Evolutionary conservation across 176 grass and related monocot genomes (phyloP), one percentile per base, ranked within the genome.

Genomic region (Saccharum spontaneum): DNA sequence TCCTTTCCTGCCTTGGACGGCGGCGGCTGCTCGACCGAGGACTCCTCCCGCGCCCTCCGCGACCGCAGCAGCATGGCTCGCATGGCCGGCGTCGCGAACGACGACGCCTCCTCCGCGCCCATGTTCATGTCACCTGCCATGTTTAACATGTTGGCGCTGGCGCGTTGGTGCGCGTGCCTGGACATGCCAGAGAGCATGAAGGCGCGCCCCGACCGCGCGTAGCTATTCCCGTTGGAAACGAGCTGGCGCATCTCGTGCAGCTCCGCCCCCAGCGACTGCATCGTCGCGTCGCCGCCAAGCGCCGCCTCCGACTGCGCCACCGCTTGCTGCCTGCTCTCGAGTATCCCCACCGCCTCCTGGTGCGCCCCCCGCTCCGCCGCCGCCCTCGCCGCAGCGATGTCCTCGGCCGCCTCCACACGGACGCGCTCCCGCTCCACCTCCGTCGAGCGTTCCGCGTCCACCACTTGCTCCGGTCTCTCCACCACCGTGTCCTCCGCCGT

Each of bases 351-450:
- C 7, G 90, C 90, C 24, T 85, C 77, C 33, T 44, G 50, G 81
- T 72, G 60, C 65, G 38, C 50, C 0, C 86, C 90, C 0, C 65
- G 75, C 57, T 91, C 86, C 3, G 90, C 90, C 1, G 90, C 90
- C 0, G 55, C 82, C 52, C 82, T 83, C 41, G 90, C 90, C 45
- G 67, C 77, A 1, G 86, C 75, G 70, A 88, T 91, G 76, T 76
- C 86, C 24, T 88, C 85, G 13, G 77, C 41, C 4, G 90, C 82
- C 43, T 88, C 79, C 17, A 88, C 62, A 3, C 90, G 82, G 16
- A 82, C 17, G 23, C 26, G 59, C 82, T 91, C 90, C 67, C 86
- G 64, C 24, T 75, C 86, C 16, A 91, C 90, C 62, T 91, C 90
- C 48, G 49, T 10, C 0, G 82, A 82, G 8, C 73, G 83, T 17